Evolutionary conservation across 2,329 filamentous ascomycete genomes (phyloP), one percentile per base, ranked within the genome.

Genomic region (Parastagonospora avenae): DNA sequence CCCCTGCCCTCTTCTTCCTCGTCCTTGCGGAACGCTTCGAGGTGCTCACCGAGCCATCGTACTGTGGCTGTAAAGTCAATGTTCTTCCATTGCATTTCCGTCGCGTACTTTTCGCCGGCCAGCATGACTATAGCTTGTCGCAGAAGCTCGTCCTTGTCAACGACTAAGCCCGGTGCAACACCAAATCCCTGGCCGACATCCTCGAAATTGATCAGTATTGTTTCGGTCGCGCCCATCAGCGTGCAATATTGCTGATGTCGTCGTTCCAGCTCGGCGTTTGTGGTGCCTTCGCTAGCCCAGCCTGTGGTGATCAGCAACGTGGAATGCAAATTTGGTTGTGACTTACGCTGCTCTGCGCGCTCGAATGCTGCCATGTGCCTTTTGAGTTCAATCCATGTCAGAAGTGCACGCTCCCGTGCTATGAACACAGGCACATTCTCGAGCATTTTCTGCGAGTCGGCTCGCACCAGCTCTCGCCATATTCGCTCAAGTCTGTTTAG

Each of bases 351-450:
- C 28, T 66, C 66, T 40, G 68, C 68, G 46, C 67, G 65, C 30
- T 68, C 62, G 30, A 72, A 64, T 31, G 70, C 69, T 46, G 68
- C 66, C 30, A 72, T 48, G 43, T 72, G 69, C 35, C 69, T 56
- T 46, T 63, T 65, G 11, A 72, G 56, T 42, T 72, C 70, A 33
- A 72, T 64, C 70, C 70, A 72, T 10, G 67, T 70, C 19, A 72
- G 48, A 37, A 72, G 65, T 7, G 67, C 68, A 24, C 68, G 62
- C 46, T 72, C 70, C 42, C 65, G 55, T 5, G 67, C 70, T 31
- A 68, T 63, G 48, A 72, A 72, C 2, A 61, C 58, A 4, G 62
- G 52, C 29, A 68, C 57, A 44, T 70, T 64, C 8, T 65, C 61
- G 8, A 66, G 33, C 40, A 66, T 62, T 44, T 60, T 65, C 12